phyloP scores from a whole-genome alignment of 2,329 filamentous ascomycete species.

The Cordyceps javanica region DNA sequence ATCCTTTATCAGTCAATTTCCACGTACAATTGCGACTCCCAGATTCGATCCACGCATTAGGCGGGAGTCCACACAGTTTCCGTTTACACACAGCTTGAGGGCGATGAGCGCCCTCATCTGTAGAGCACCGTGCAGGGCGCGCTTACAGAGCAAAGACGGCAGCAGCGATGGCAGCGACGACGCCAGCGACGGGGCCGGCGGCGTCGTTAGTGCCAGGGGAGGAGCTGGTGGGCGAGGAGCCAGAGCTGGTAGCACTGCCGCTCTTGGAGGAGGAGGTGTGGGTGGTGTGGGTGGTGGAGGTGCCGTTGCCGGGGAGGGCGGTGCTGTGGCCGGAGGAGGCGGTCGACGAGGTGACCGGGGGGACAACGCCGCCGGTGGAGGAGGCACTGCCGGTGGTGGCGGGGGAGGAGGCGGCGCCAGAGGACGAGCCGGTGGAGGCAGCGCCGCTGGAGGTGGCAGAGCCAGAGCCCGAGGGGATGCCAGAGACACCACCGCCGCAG shows the following conservation, averaged over 20 bases:
- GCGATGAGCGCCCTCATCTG: too few relatives aligned
- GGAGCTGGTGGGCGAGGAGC: background rate
- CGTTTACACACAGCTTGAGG: too few relatives aligned
- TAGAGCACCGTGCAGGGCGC: background rate
- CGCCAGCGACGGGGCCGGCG: slow-evolving; percentile 22
- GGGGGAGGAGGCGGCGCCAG: slow-evolving; percentile 9
- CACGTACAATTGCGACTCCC: background rate
- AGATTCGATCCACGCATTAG: slow-evolving; percentile 8
- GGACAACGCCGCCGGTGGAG: background rate
- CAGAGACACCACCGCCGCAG: slow-evolving; percentile 9
- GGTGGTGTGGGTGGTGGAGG: slow-evolving; percentile 21
- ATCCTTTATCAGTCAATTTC: background rate
- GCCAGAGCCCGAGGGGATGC: slow-evolving; percentile 5
- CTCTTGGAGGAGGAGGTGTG: slow-evolving; percentile 2
- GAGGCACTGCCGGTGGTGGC: slow-evolving; percentile 4
- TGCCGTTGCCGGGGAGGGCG: slow-evolving; percentile 14
- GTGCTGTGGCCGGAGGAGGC: background rate
- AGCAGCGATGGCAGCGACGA: slow-evolving; percentile 26
- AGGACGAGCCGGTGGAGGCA: slow-evolving; percentile 9
- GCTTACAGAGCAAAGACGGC: slow-evolving; percentile 28
- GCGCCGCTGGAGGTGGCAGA: background rate
- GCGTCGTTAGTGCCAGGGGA: background rate
- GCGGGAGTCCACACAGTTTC: background rate
- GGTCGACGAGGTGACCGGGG: slow-evolving; percentile 6
- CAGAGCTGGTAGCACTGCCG: background rate